Percentiles rank a stretch among this genome's conserved stretches.
Conservation (phyloP, 2,329 filamentous ascomycete species). For the Lecanicillium sp. region DNA sequence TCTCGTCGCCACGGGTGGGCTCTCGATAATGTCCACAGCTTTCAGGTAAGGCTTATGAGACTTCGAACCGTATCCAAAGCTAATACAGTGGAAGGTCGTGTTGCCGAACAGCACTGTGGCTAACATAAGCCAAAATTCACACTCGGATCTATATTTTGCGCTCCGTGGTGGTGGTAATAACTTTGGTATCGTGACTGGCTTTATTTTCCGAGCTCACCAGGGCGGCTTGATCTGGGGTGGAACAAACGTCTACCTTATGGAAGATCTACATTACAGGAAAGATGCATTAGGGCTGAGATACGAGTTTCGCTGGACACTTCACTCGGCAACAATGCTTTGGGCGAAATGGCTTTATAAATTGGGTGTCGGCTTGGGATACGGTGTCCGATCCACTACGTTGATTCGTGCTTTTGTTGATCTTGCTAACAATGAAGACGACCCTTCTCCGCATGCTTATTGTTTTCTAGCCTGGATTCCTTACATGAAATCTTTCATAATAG, state of each 20-base stretch:
- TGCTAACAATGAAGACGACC: not conserved
- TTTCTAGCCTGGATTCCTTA: not conserved
- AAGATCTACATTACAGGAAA: not conserved
- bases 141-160: slow-evolving; percentile 35
- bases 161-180: slow-evolving; percentile 37
- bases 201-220: slow-evolving; percentile 8
- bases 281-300: not conserved
- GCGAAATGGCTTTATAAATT: not conserved
- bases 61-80: not conserved
- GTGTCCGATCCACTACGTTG: not conserved
- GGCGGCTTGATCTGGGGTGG: not conserved
- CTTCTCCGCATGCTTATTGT: not conserved
- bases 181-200: slow-evolving; percentile 25
- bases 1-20: slow-evolving; percentile 30
- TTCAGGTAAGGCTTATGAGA: slow-evolving; percentile 26
- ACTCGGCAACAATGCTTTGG: not conserved
- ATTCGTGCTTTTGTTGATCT: not conserved
- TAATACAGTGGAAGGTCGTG: slow-evolving; percentile 15
- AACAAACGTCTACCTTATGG: not conserved
- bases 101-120: slow-evolving; percentile 29
- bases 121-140: slow-evolving; percentile 21
- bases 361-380: not conserved
- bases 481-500: not conserved
- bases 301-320: not conserved
- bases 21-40: slow-evolving; percentile 30